phyloP scores from a whole-genome alignment of 192 early-diverging fungal genomes.

The Kappamyces sp. region DNA sequence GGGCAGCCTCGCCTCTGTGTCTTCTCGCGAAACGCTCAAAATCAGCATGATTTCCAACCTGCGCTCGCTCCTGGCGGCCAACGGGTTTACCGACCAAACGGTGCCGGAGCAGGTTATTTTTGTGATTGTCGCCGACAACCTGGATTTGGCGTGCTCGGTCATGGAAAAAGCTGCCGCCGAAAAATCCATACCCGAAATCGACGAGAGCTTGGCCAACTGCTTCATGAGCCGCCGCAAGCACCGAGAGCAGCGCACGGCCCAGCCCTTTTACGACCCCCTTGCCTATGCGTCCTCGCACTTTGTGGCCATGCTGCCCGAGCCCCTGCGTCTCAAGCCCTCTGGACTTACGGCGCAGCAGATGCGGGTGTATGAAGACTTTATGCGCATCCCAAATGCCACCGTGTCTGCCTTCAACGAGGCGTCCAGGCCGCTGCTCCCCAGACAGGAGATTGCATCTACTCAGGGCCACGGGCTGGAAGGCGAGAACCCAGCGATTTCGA shows the following conservation, averaged over 20 bases:
- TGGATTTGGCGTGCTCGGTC: slow-evolving; percentile 89
- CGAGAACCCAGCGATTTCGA: slow-evolving; percentile 12
- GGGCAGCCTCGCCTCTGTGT: slow-evolving; percentile 77
- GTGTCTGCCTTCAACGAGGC: background rate
- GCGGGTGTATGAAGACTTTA: slow-evolving; percentile 44
- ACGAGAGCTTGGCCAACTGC: slow-evolving; percentile 65
- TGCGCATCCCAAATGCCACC: slow-evolving; percentile 16
- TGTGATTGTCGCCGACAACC: slow-evolving; percentile 82
- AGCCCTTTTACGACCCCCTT: slow-evolving; percentile 85
- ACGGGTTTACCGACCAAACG: slow-evolving; percentile 71
- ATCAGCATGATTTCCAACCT: slow-evolving; percentile 73
- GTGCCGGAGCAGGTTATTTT: slow-evolving; percentile 79
- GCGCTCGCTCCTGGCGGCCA: slow-evolving; percentile 61
- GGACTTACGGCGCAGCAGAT: slow-evolving; percentile 70
- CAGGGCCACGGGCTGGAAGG: background rate
- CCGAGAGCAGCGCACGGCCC: slow-evolving; percentile 69
- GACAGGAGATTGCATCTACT: slow-evolving; percentile 73
- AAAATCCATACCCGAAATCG: slow-evolving; percentile 91
- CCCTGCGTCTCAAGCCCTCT: slow-evolving; percentile 74
- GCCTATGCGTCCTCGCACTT: slow-evolving; percentile 74
- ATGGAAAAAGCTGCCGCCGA: slow-evolving; percentile 95
- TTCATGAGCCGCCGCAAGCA: slow-evolving; percentile 77
- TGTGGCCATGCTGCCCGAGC: slow-evolving; percentile 78
- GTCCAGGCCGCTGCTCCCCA: slow-evolving; percentile 43
- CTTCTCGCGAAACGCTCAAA: slow-evolving; percentile 88